A percentile compares a stretch with the other conserved stretches of the same genome.
Conservation (phyloP, 768 basidiomycete genomes). For the Suillus spraguei region DNA sequence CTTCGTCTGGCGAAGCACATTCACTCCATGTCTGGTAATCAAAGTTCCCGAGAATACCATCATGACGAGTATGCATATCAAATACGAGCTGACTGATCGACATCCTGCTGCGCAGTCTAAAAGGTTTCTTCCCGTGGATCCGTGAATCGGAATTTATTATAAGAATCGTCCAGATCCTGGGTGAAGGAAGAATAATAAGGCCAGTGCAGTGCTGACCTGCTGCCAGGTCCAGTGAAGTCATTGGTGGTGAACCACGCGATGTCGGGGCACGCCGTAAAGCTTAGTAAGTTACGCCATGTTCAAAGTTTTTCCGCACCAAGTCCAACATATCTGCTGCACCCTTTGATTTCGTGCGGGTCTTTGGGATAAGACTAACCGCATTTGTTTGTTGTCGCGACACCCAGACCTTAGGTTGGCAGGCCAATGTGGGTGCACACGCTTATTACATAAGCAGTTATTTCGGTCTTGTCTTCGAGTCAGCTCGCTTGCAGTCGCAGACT, state of each 20-base stretch:
- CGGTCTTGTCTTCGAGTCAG: neutral
- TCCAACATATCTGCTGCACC: neutral
- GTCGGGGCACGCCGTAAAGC: too few relatives aligned
- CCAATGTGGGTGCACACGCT: neutral
- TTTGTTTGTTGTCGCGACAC: too few relatives aligned
- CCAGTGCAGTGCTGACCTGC: too few relatives aligned
- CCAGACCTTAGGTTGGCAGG: too few relatives aligned
- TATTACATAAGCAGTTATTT: conserved; percentile 3
- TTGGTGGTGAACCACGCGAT: too few relatives aligned
- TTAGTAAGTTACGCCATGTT: neutral
- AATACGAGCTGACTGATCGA: neutral
- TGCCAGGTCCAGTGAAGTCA: too few relatives aligned
- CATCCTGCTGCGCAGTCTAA: neutral
- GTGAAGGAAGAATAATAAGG: too few relatives aligned
- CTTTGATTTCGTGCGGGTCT: neutral
- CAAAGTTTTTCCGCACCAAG: neutral
- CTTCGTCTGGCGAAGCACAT: neutral
- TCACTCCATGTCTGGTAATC: neutral
- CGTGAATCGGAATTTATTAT: too few relatives aligned
- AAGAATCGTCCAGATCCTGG: too few relatives aligned
- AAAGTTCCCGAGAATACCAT: too few relatives aligned
- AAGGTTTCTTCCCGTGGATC: too few relatives aligned
- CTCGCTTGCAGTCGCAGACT: neutral
- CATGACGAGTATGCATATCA: neutral
- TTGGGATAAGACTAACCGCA: too few relatives aligned